A percentile compares a stretch with the other conserved stretches of the same genome.
phyloP scores from a whole-genome alignment of 768 basidiomycete genomes.

The Rhodotorula taiwanensis region DNA sequence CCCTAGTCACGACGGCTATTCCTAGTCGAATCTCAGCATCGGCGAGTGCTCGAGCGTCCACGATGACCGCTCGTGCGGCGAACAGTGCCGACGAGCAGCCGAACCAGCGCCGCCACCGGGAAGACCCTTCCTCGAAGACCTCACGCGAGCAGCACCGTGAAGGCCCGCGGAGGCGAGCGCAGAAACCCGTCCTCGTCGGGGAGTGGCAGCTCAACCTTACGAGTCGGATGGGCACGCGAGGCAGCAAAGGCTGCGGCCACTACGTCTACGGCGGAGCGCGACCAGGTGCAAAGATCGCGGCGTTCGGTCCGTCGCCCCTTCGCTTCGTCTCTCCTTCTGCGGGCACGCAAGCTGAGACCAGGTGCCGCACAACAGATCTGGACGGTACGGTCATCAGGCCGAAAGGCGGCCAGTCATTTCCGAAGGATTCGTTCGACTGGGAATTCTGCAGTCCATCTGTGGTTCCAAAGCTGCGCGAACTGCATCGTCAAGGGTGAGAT shows the following conservation, averaged over 20 bases:
- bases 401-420: slow-evolving; percentile 36
- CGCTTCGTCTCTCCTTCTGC: neutral
- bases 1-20: no score
- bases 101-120: no score
- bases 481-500: slow-evolving; percentile 38
- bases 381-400: slow-evolving; percentile 46
- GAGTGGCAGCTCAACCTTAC: neutral
- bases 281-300: slow-evolving; percentile 2
- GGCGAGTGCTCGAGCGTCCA: no score
- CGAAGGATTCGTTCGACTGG: slow-evolving; percentile 43
- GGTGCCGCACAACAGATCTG: slow-evolving; percentile 41
- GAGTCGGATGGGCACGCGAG: accelerated
- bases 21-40: no score
- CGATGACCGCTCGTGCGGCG: no score
- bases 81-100: no score
- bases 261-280: neutral
- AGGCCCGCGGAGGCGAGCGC: neutral
- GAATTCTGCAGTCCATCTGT: slow-evolving; percentile 43
- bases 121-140: no score
- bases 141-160: no score
- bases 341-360: neutral
- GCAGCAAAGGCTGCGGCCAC: slow-evolving; percentile 8
- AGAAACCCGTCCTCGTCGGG: neutral
- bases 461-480: slow-evolving; percentile 36
- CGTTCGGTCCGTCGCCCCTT: slow-evolving; percentile 3